phyloP scores from a whole-genome alignment of 208 protist species.

The Histomonas meleagridis region DNA sequence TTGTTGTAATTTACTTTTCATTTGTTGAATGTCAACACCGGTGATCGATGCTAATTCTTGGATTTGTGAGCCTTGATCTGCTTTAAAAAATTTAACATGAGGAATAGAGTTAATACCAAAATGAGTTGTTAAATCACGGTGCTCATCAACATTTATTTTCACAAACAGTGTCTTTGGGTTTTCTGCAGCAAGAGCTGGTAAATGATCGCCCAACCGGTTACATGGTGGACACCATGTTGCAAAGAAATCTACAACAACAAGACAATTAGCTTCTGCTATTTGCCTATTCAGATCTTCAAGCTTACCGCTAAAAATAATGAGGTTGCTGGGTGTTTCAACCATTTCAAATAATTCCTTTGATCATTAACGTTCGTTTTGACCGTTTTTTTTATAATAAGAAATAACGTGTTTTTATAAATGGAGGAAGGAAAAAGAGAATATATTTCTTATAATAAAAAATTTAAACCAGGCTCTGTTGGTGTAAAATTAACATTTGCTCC shows the following conservation, averaged over 20 bases:
- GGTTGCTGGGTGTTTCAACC: too few relatives aligned
- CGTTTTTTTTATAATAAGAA: too few relatives aligned
- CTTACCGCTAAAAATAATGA: too few relatives aligned
- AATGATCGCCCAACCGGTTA: not conserved
- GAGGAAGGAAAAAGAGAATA: not conserved
- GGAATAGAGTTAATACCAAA: not conserved
- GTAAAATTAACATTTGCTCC: not conserved
- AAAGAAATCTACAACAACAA: slow-evolving; percentile 18
- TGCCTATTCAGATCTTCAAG: too few relatives aligned
- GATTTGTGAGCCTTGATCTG: not conserved
- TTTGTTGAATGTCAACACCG: not conserved
- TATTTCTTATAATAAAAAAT: slow-evolving; percentile 26
- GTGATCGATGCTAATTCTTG: not conserved
- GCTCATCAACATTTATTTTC: not conserved
- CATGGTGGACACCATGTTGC: slow-evolving; percentile 13
- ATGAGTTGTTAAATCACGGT: not conserved
- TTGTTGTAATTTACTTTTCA: slow-evolving; percentile 11
- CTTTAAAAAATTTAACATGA: not conserved
- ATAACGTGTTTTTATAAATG: too few relatives aligned
- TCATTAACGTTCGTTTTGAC: too few relatives aligned
- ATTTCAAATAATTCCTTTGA: too few relatives aligned
- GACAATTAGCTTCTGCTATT: too few relatives aligned
- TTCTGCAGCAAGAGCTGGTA: not conserved
- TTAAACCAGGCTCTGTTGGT: slow-evolving; percentile 11
- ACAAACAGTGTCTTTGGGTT: not conserved